Percentiles rank a stretch among this genome's conserved stretches.
Evolutionary conservation across 1,284 basidiomycete species (phyloP).

Genomic region (Cryptococcus sp.): DNA sequence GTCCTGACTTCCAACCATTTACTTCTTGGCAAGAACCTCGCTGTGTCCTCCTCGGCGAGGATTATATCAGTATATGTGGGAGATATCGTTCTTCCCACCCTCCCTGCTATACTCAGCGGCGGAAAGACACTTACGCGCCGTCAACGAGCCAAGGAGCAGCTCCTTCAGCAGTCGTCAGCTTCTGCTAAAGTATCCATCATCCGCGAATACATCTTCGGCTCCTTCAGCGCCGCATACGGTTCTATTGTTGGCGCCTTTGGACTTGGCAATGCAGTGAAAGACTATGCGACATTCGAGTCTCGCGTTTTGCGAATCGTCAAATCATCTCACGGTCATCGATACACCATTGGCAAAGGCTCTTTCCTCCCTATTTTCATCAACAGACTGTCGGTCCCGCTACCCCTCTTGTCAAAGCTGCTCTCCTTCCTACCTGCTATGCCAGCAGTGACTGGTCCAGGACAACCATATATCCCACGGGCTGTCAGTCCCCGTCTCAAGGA

Average conservation of each 20-base stretch:
- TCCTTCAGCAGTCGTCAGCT: conserved; percentile 23
- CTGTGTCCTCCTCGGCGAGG: conserved; percentile 26
- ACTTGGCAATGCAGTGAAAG: conserved; percentile 30
- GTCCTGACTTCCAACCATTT: conserved; percentile 43
- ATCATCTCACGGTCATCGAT: conserved; percentile 16
- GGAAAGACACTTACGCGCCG: conserved; percentile 29
- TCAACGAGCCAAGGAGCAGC: conserved; percentile 33
- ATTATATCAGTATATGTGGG: conserved; percentile 45
- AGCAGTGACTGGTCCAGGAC: conserved; percentile 31
- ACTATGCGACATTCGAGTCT: conserved; percentile 39
- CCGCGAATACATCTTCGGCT: conserved; percentile 34
- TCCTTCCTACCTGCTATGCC: conserved; percentile 31
- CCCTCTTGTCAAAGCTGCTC: conserved; percentile 27
- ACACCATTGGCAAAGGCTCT: conserved; percentile 37
- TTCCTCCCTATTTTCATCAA: conserved; percentile 34
- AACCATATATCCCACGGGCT: conserved; percentile 8
- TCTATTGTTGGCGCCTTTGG: conserved; percentile 27
- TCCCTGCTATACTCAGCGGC: conserved; percentile 39
- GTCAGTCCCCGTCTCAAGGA: conserved; percentile 1
- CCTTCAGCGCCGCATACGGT: conserved; percentile 21
- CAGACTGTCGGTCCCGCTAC: conserved; percentile 24
- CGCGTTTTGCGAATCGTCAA: conserved; percentile 37
- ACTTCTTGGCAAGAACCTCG: conserved; percentile 44
- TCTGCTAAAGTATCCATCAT: conserved; percentile 33
- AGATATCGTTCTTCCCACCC: conserved; percentile 38